These are phyloP conservation scores for Arthroderma sp. DNA, from an alignment of 2,329 filamentous ascomycete species.

Conservation along the genomic window DNA sequence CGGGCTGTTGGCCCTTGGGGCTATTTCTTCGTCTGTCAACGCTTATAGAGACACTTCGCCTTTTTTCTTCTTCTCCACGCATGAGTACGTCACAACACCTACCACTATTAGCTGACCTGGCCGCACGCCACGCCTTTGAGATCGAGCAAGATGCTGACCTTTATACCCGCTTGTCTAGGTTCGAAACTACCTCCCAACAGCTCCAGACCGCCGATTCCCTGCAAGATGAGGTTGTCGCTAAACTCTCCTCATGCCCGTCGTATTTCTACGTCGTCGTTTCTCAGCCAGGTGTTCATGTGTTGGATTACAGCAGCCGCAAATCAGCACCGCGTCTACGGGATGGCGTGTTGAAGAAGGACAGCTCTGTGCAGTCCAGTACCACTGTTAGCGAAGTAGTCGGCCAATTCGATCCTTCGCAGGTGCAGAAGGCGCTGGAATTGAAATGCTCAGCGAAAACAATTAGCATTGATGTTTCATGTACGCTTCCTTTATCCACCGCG, in stretches of 20 bases:
- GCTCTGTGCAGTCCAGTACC: conserved; percentile 42
- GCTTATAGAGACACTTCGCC: conserved; percentile 82
- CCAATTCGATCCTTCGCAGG: conserved; percentile 29
- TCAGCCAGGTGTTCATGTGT: conserved; percentile 59
- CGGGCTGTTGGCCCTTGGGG: conserved; percentile 36
- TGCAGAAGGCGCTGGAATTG: conserved; percentile 31
- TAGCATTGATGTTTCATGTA: conserved; percentile 32
- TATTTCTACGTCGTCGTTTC: conserved; percentile 63
- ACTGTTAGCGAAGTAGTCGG: conserved; percentile 42
- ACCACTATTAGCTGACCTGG: background rate
- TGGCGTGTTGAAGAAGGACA: conserved; percentile 34
- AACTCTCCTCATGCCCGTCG: conserved; percentile 55
- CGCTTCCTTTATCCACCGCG: conserved; percentile 10
- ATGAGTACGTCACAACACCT: conserved; percentile 47
- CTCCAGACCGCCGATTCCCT: conserved; percentile 34
- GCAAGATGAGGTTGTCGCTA: conserved; percentile 28
- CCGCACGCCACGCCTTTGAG: background rate
- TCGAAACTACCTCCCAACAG: conserved; percentile 27
- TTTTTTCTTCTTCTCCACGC: conserved; percentile 75
- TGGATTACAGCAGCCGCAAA: conserved; percentile 48
- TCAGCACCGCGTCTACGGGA: conserved; percentile 42
- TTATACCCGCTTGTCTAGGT: conserved; percentile 21
- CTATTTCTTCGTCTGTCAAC: conserved; percentile 40
- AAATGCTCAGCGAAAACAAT: conserved; percentile 35
- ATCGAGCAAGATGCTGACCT: conserved; percentile 8